A percentile compares a stretch with the other conserved stretches of the same genome.
Evolutionary conservation across 1,284 basidiomycete genomes (phyloP).

Genomic region (Agroathelia rolfsii): DNA sequence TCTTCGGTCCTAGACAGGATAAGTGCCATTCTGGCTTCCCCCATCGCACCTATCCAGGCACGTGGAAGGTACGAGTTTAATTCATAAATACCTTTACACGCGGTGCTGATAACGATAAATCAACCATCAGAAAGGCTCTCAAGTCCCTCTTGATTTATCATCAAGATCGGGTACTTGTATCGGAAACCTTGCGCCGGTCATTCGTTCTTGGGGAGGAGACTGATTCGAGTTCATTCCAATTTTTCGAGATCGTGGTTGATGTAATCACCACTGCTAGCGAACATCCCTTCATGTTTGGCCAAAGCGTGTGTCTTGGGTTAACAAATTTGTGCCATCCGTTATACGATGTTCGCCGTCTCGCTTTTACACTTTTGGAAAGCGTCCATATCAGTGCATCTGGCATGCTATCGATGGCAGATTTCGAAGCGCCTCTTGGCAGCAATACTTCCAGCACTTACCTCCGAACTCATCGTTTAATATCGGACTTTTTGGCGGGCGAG

Average conservation of each 20-base stretch:
- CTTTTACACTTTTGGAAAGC: constrained; percentile 73
- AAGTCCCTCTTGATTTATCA: constrained; percentile 60
- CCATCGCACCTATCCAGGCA: constrained; percentile 36
- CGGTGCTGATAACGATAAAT: constrained; percentile 11
- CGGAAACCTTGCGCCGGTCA: constrained; percentile 63
- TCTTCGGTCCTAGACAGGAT: constrained; percentile 51
- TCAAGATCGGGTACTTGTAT: constrained; percentile 52
- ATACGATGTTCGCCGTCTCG: constrained; percentile 57
- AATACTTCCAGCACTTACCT: constrained; percentile 71
- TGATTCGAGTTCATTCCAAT: constrained; percentile 47
- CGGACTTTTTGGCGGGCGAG: constrained; percentile 72
- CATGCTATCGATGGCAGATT: constrained; percentile 53
- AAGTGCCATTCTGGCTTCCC: constrained; percentile 55
- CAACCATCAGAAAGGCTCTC: constrained; percentile 59
- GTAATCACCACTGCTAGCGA: constrained; percentile 51
- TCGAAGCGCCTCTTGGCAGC: constrained; percentile 73
- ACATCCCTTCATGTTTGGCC: constrained; percentile 63
- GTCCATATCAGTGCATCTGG: constrained; percentile 58
- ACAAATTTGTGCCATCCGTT: constrained; percentile 80
- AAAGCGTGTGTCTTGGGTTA: constrained; percentile 74
- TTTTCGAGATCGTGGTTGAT: constrained; percentile 77
- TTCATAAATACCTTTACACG: background rate
- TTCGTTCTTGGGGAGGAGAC: constrained; percentile 52
- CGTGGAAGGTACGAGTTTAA: constrained; percentile 49
- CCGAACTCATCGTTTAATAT: constrained; percentile 71